Conservation (phyloP, 257 asterid species). For the Solanum paucissectum region DNA sequence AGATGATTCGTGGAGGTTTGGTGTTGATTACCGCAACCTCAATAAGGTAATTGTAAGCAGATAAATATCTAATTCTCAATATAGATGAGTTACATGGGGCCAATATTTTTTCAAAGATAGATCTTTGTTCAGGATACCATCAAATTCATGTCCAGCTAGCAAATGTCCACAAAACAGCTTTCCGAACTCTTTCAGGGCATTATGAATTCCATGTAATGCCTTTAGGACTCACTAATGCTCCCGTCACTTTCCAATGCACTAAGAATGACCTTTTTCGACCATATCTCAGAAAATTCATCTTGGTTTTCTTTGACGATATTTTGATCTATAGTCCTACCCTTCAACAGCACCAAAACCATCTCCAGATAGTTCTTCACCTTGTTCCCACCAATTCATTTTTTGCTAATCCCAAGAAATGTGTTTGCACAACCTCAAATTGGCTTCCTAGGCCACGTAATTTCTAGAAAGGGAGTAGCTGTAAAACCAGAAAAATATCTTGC, state of each 20-base stretch:
- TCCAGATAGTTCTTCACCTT: neutral
- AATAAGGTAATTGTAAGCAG: no score
- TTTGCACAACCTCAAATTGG: neutral
- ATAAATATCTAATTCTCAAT: no score
- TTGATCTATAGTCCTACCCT: neutral
- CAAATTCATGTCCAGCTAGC: neutral
- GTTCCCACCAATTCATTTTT: neutral
- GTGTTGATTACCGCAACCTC: neutral
- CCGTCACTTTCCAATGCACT: neutral
- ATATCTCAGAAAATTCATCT: no score
- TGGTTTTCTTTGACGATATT: neutral
- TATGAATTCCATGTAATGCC: neutral
- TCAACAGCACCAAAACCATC: neutral
- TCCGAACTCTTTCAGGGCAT: neutral
- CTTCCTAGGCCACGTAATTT: neutral
- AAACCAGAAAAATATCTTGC: neutral
- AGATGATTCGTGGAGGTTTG: neutral
- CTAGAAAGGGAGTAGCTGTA: neutral
- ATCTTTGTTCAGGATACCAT: neutral
- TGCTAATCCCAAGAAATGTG: neutral
- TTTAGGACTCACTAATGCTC: neutral
- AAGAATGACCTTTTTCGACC: neutral
- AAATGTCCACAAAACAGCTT: neutral
- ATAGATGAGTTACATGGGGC: neutral
- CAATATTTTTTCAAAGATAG: no score